Base-by-base conservation (phyloP, 495 filamentous ascomycete genomes). In the Aspergillus kassunensis region DNA sequence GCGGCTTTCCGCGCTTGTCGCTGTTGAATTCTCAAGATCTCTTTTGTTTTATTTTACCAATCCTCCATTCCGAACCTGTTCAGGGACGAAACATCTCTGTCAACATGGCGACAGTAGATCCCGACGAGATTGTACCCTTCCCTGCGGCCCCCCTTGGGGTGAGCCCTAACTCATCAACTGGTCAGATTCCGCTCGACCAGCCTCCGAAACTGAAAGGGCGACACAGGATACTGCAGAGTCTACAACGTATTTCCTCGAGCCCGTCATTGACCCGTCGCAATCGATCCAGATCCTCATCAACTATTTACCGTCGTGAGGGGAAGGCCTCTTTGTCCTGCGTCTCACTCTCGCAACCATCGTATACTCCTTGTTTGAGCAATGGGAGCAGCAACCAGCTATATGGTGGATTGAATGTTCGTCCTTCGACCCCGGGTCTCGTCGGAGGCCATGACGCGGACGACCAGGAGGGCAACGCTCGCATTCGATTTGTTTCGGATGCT, bases 231-330 rank as follows among this genome's bases (percentile, higher is more conserved):
- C 69, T 96, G 18, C 84, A 89, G 53, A 83, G 82, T 42, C 78
- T 98, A 42, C 85, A 95, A 59, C 87, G 90, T 35, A 93, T 97
- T 52, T 88, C 91, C 13, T 97, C 93, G 2, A 90, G 87, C 2
- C 87, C 89, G 9, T 86, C 88, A 19, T 71, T 97, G 23, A 69
- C 79, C 25, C 81, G 83, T 45, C 64, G 84, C 42, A 76, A 82
- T 23, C 80, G 87, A 54, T 76, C 73, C 27, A 80, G 87, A 53
- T 76, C 73, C 23, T 68, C 73, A 37, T 78, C 82, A 6, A 72
- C 73, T 30, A 73, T 70, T 27, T 85, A 85, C 58, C 73, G 86
- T 57, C 80, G 80, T 49, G 76, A 82, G 41, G 81, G 83, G 53
- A 86, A 81, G 65, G 88, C 84, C 3, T 95, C 86, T 13, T 74